Evolutionary conservation across 2,329 filamentous ascomycete species (phyloP).

Genomic region (Penicillium nordicum): DNA sequence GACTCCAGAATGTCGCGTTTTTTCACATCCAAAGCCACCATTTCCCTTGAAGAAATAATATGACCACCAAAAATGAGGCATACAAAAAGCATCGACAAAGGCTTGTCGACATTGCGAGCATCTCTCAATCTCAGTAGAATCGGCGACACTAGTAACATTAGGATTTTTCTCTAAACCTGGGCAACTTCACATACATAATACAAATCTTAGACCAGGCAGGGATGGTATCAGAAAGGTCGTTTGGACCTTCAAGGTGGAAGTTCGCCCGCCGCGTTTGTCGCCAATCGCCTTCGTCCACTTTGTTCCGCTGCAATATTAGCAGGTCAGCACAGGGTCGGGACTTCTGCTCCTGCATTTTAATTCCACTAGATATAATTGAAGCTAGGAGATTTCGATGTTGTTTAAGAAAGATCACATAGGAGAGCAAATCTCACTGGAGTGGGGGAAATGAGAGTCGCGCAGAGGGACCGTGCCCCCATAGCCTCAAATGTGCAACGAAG

Average conservation of each 20-base stretch:
- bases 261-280: neutral
- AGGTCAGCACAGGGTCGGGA: neutral
- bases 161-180: neutral
- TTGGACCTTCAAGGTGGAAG: neutral
- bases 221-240: neutral
- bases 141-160: neutral
- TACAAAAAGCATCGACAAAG: neutral
- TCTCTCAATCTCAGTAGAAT: neutral
- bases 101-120: slow-evolving; percentile 5
- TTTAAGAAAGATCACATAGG: neutral
- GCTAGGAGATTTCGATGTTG: neutral
- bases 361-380: neutral
- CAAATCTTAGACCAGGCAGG: slow-evolving; percentile 3
- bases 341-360: slow-evolving; percentile 1
- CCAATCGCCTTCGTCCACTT: neutral
- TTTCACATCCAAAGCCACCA: slow-evolving; percentile 6
- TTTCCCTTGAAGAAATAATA: neutral
- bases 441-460: neutral
- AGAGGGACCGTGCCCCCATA: slow-evolving; percentile 1
- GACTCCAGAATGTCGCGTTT: neutral
- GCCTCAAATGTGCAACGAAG: neutral
- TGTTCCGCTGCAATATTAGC: neutral
- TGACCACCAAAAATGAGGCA: slow-evolving; percentile 12
- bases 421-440: neutral
- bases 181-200: neutral